Percentiles rank a stretch among this genome's conserved stretches.
phyloP scores from a whole-genome alignment of 768 basidiomycete species.

The Kwoniella sp. region DNA sequence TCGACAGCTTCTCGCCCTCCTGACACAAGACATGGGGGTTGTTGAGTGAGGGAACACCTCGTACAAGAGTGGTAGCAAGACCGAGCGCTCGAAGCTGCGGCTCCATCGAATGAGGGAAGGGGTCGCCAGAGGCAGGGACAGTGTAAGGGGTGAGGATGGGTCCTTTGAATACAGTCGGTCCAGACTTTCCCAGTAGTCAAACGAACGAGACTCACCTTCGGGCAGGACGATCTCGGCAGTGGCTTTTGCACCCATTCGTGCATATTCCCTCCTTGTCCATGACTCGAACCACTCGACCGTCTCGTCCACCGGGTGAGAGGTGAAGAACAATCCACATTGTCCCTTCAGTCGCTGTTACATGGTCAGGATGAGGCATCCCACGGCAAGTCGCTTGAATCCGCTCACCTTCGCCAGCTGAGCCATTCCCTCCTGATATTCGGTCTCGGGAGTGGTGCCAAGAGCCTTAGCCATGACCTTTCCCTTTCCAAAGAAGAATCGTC shows the following conservation, averaged over 20 bases:
- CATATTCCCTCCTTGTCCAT: slow-evolving; percentile 85
- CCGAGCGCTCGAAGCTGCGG: slow-evolving; percentile 92
- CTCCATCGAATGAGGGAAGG: slow-evolving; percentile 96
- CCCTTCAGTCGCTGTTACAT: slow-evolving; percentile 80
- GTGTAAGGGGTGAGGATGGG: slow-evolving; percentile 64
- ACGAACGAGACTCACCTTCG: slow-evolving; percentile 45
- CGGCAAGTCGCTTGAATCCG: too few relatives aligned
- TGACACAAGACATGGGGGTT: slow-evolving; percentile 79
- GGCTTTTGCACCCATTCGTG: slow-evolving; percentile 78
- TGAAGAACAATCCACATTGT: slow-evolving; percentile 89
- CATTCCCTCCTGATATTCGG: slow-evolving; percentile 75
- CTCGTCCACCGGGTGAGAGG: slow-evolving; percentile 81
- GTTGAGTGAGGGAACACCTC: slow-evolving; percentile 79
- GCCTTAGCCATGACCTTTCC: slow-evolving; percentile 88
- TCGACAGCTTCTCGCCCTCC: slow-evolving; percentile 69
- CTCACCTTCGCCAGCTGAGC: slow-evolving; percentile 72
- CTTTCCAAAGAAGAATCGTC: slow-evolving; percentile 83
- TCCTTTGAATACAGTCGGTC: slow-evolving; percentile 52
- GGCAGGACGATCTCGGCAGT: slow-evolving; percentile 70
- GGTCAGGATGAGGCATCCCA: too few relatives aligned
- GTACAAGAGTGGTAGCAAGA: slow-evolving; percentile 73
- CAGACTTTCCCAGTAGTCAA: background rate
- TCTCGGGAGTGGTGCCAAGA: slow-evolving; percentile 77
- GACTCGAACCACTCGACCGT: slow-evolving; percentile 91
- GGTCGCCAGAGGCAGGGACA: slow-evolving; percentile 65